phyloP scores from a whole-genome alignment of 2,329 filamentous ascomycete species.

The Aspergillus sp. region DNA sequence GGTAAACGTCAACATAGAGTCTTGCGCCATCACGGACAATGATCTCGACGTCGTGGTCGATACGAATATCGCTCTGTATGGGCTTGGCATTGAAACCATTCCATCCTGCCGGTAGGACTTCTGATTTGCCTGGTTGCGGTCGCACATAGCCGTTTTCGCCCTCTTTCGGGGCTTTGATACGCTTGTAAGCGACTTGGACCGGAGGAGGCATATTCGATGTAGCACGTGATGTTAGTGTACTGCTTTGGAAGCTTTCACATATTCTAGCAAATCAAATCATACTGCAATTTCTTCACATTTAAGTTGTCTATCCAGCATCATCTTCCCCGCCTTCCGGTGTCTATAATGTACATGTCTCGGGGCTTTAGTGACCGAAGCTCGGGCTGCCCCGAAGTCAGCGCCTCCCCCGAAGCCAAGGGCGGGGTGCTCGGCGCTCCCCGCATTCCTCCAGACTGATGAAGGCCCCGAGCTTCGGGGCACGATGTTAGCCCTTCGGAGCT shows the following conservation, averaged over 20 bases:
- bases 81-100: constrained; percentile 39
- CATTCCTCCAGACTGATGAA: too few species aligned
- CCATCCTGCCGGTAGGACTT: constrained; percentile 43
- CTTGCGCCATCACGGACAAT: constrained; percentile 44
- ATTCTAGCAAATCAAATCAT: not conserved
- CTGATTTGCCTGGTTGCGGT: constrained; percentile 41
- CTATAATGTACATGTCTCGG: too few species aligned
- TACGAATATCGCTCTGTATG: constrained; percentile 41
- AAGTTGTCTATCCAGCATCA: too few species aligned
- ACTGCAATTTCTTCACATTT: not conserved
- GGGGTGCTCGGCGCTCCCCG: too few species aligned
- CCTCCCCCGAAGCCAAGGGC: too few species aligned
- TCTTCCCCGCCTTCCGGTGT: too few species aligned
- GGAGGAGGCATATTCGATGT: constrained; percentile 32
- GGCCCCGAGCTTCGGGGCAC: too few species aligned
- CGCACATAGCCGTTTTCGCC: constrained; percentile 47
- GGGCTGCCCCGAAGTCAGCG: too few species aligned
- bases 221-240: too few species aligned
- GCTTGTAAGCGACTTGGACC: constrained; percentile 32
- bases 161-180: constrained; percentile 29
- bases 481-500: too few species aligned
- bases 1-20: constrained; percentile 50
- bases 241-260: not conserved
- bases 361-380: too few species aligned
- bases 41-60: constrained; percentile 52